Evolutionary conservation across 495 filamentous ascomycete genomes (phyloP).

Genomic region (Astrothelium macrocarpum): DNA sequence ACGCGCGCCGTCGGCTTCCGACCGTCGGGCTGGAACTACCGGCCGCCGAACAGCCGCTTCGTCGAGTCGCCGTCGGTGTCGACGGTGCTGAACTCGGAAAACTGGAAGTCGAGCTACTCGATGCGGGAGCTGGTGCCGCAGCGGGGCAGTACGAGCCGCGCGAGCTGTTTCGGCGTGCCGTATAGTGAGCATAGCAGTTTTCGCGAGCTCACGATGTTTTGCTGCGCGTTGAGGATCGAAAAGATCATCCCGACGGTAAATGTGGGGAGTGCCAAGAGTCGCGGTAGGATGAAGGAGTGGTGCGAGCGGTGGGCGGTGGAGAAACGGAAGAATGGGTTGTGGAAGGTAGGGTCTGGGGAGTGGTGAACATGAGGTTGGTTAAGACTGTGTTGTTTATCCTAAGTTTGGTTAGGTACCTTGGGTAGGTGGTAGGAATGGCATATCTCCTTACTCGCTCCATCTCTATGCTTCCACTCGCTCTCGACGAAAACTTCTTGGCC

Average conservation of each 20-base stretch:
- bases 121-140: conserved; percentile 60
- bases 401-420: no score
- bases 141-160: conserved; percentile 64
- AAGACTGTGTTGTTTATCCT: no score
- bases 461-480: no score
- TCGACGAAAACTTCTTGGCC: no score
- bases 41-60: conserved; percentile 54
- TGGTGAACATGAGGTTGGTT: background rate
- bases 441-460: no score
- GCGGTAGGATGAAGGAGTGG: conserved; percentile 86
- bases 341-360: conserved; percentile 37
- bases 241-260: conserved; percentile 91
- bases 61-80: conserved; percentile 54
- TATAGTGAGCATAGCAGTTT: conserved; percentile 95
- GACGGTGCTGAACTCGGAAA: conserved; percentile 59
- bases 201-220: conserved; percentile 85
- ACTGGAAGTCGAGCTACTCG: conserved; percentile 63
- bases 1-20: conserved; percentile 81
- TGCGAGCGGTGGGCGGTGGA: conserved; percentile 80
- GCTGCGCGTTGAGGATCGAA: conserved; percentile 76
- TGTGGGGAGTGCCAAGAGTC: conserved; percentile 58
- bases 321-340: conserved; percentile 68
- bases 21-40: conserved; percentile 86
- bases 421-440: no score
- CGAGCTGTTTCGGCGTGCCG: conserved; percentile 80